Base-by-base conservation (phyloP, 441 rosid species). In the Pelargonium citronellum region DNA sequence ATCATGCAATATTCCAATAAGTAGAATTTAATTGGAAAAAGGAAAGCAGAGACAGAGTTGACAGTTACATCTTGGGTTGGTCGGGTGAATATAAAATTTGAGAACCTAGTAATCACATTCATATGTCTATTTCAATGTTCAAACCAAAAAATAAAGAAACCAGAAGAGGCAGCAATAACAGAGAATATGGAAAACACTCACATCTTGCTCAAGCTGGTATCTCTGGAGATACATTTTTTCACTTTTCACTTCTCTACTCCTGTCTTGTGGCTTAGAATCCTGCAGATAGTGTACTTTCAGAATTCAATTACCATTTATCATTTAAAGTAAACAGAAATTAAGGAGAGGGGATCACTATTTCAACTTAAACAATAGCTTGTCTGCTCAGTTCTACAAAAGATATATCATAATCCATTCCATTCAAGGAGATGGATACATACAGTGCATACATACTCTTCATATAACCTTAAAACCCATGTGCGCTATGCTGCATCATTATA, bases 191-290 rank as follows among this genome's bases (percentile, higher is more conserved):
- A 61, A 10, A 30, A 43, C 9, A 16, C 66, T 57, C 17, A 70
- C 67, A 57, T 46, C 47, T 37, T 69, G 72, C 67, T 64, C 67
- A 64, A 64, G 67, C 67, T 64, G 46, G 67, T 64, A 27, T 30
- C 46, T 64, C 17, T 30, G 46, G 30, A 5, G 7, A 64, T 37
- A 5, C 44, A 64, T 64, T 64, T 13, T 64, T 37, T 34, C 67
- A 64, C 67, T 41, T 37, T 64, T 64, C 43, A 27, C 67, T 64
- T 64, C 44, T 34, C 13, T 37, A 34, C 20, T 64, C 30, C 43
- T 30, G 5, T 34, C 46, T 43, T 7, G 67, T 13, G 67, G 67
- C 67, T 64, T 64, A 64, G 19, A 3, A 34, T 64, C 67, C 67
- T 64, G 27, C 4, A 34, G 17, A 34, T 37, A 27, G 34, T 27